Percentiles rank a stretch among this genome's conserved stretches.
Conservation (phyloP, 371 early-diverging fungal genomes). For the Choanephora cucurbitarum region DNA sequence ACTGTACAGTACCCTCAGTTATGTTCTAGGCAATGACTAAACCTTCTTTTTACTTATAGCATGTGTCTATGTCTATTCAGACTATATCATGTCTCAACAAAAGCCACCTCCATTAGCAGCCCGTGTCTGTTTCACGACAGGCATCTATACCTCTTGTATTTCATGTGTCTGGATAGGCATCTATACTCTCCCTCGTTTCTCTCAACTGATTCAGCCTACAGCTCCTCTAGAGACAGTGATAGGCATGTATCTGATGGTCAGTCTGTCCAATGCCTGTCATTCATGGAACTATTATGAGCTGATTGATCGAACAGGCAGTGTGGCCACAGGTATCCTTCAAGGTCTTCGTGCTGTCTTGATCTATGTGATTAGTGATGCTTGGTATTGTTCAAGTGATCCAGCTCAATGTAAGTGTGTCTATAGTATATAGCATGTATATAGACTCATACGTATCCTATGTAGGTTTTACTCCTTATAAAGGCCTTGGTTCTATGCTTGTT, state of each 20-base stretch:
- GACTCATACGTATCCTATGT: too few species aligned
- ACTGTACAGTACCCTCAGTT: too few species aligned
- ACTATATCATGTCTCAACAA: conserved; percentile 53
- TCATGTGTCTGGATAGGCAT: conserved; percentile 46
- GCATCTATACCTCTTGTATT: conserved; percentile 49
- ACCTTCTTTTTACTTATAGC: conserved; percentile 27
- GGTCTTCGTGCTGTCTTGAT: conserved; percentile 69
- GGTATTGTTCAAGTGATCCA: conserved; percentile 62
- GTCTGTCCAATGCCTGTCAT: conserved; percentile 38
- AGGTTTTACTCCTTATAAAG: conserved; percentile 47
- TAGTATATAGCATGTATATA: too few species aligned
- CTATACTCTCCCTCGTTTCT: conserved; percentile 52
- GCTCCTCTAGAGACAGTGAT: conserved; percentile 14
- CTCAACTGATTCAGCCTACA: conserved; percentile 38
- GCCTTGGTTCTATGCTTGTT: conserved; percentile 40
- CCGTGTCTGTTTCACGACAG: conserved; percentile 55
- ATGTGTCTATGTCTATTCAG: conserved; percentile 56
- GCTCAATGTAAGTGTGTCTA: conserved; percentile 72
- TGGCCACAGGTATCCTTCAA: conserved; percentile 66
- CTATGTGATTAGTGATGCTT: conserved; percentile 64
- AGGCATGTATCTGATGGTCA: conserved; percentile 36
- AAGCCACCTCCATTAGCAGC: conserved; percentile 47
- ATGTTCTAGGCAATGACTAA: too few species aligned
- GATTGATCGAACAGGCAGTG: conserved; percentile 56
- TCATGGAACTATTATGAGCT: conserved; percentile 58